These are phyloP conservation scores for Cercospora zeae-maydis DNA, from an alignment of 2,329 filamentous ascomycete genomes.

Conservation along the genomic window DNA sequence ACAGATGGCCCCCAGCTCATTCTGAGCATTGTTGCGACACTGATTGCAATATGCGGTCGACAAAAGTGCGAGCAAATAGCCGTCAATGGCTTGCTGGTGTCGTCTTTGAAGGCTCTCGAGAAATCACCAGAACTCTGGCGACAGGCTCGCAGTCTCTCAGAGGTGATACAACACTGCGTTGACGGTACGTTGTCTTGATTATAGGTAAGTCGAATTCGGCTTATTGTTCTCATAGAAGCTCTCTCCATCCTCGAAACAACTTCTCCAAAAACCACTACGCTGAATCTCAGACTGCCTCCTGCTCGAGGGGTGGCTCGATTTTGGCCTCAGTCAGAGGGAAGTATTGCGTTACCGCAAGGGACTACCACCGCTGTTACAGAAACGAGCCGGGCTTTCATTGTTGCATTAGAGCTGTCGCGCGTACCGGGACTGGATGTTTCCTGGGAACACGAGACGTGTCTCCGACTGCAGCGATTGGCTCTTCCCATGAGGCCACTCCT, in stretches of 20 bases:
- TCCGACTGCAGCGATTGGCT: slow-evolving; percentile 23
- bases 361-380: slow-evolving; percentile 33
- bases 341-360: slow-evolving; percentile 42
- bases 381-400: slow-evolving; percentile 22
- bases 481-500: slow-evolving; percentile 14
- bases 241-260: slow-evolving; percentile 42
- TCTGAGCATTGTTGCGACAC: slow-evolving; percentile 52
- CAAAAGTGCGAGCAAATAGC: slow-evolving; percentile 43
- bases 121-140: slow-evolving; percentile 38
- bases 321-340: slow-evolving; percentile 40
- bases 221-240: slow-evolving; percentile 42
- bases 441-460: slow-evolving; percentile 26
- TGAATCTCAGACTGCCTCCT: slow-evolving; percentile 39
- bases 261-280: slow-evolving; percentile 15
- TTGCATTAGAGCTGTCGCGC: slow-evolving; percentile 29
- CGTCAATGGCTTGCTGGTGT: slow-evolving; percentile 39
- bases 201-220: slow-evolving; percentile 26
- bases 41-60: slow-evolving; percentile 48
- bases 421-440: slow-evolving; percentile 17
- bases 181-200: slow-evolving; percentile 35
- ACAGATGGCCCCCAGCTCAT: slow-evolving; percentile 48
- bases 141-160: slow-evolving; percentile 34
- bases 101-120: slow-evolving; percentile 38
- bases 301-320: slow-evolving; percentile 39
- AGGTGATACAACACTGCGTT: slow-evolving; percentile 42